Evolutionary conservation across 73 alveolate genomes (phyloP), one percentile per base, ranked within the genome.

Genomic region (Urostyla sp.): DNA sequence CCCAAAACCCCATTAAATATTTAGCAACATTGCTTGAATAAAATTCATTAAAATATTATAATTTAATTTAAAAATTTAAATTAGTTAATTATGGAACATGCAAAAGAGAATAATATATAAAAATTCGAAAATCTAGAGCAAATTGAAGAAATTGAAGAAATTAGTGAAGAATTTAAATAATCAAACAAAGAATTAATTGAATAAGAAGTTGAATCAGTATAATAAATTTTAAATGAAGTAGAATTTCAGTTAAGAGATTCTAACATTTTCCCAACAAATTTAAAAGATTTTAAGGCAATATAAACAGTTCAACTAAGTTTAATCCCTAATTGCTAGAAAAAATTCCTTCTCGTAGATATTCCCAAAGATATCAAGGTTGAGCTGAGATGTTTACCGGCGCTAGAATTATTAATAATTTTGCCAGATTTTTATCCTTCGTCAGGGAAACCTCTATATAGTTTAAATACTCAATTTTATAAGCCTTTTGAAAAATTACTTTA

Each of bases 341-440:
- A 37, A 23, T 59, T 59, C 20, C 38, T 35, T 23, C 3, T 59
- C 2, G 4, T n/a, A 13, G 77, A 59, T 32, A 23, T 8, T 30
- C 57, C 77, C 28, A 59, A 59, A 37, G 77, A 59, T 55, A 59
- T 31, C 3, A 8, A 6, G 20, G 21, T 59, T 15, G 77, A 59
- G 31, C 57, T 59, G 36, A 59, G 77, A 37, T 59, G 77, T 21
- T 37, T 59, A 34, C 77, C 77, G 10, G 57, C 77, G 13, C n/a
- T 59, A 23, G 77, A 59, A 31, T 4, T 59, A 3, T 59, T 23
- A 27, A 4, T 59, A 7, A 34, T 44, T 20, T 6, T 59, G 7
- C 77, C 77, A 8, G 11, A 59, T 31, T 36, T 55, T 20, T 59
- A 59, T 31, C 77, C 77, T 7, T 59, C 77, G 16, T 10, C n/a